These are phyloP conservation scores for Pichia rugopelliculosa DNA, from an alignment of 805 yeast genomes.

Conservation along the genomic window DNA sequence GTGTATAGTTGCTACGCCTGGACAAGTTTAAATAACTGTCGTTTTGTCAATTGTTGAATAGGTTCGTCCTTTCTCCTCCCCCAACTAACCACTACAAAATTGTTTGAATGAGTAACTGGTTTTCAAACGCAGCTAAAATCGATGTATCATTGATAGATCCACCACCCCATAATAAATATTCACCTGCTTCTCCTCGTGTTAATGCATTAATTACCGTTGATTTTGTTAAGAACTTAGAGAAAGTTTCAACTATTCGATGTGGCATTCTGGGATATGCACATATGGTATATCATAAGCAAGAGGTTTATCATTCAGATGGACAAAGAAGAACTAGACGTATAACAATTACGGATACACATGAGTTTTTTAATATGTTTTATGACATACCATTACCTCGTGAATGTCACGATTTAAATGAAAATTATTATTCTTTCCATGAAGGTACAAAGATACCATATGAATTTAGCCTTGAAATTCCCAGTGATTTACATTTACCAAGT, in stretches of 20 bases:
- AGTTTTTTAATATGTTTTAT: not conserved
- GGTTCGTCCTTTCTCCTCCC: too few relatives aligned
- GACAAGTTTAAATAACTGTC: too few relatives aligned
- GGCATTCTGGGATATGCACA: conserved; percentile 4
- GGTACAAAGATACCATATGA: not conserved
- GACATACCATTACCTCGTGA: not conserved
- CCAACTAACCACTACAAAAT: too few relatives aligned
- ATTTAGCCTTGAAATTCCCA: conserved; percentile 2
- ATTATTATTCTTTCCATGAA: not conserved
- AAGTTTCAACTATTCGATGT: not conserved
- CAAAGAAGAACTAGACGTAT: not conserved
- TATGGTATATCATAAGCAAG: not conserved
- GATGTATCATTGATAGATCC: not conserved
- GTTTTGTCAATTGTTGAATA: too few relatives aligned
- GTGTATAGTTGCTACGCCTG: too few relatives aligned
- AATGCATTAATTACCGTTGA: not conserved
- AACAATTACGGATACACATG: not conserved
- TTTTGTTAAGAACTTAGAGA: not conserved
- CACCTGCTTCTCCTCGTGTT: conserved; percentile 3
- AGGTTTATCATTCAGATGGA: not conserved
- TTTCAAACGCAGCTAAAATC: not conserved
- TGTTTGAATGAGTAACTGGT: conserved; percentile 7
- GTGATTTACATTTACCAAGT: conserved; percentile 4
- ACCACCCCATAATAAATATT: conserved; percentile 4
- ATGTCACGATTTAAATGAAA: not conserved